These are phyloP conservation scores for Bruguiera hainesii DNA, from an alignment of 441 rosid species.

Conservation along the genomic window DNA sequence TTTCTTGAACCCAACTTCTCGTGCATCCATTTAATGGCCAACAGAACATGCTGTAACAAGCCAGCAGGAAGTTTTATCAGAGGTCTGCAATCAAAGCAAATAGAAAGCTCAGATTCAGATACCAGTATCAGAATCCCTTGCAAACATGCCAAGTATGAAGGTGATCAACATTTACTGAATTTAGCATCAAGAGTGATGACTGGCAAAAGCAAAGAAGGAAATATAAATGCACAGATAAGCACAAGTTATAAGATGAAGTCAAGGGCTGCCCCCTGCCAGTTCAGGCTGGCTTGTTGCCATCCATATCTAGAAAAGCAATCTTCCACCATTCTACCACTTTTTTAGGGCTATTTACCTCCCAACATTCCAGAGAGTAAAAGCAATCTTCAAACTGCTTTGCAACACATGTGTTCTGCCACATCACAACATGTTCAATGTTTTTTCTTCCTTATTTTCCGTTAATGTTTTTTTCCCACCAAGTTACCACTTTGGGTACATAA, in stretches of 20 bases:
- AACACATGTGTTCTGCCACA: neutral
- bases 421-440: too few relatives aligned
- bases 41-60: constrained; percentile 38
- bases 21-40: constrained; percentile 47
- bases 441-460: neutral
- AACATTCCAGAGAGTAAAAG: neutral
- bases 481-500: neutral
- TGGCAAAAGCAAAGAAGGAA: neutral
- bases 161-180: neutral
- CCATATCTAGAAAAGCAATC: too few relatives aligned
- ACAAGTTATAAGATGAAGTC: neutral
- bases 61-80: constrained; percentile 58
- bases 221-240: neutral
- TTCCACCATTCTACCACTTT: too few relatives aligned
- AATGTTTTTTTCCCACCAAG: neutral
- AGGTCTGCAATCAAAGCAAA: constrained; percentile 58
- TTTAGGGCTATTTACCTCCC: neutral
- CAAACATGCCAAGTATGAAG: neutral
- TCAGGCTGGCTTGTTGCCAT: too few relatives aligned
- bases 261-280: too few relatives aligned
- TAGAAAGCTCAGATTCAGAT: constrained; percentile 15
- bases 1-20: constrained; percentile 43
- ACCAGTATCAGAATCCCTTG: constrained; percentile 5
- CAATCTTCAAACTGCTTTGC: neutral
- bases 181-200: neutral